Conservation (phyloP, 2,329 filamentous ascomycete genomes). For the Coleophoma crateriformis region DNA sequence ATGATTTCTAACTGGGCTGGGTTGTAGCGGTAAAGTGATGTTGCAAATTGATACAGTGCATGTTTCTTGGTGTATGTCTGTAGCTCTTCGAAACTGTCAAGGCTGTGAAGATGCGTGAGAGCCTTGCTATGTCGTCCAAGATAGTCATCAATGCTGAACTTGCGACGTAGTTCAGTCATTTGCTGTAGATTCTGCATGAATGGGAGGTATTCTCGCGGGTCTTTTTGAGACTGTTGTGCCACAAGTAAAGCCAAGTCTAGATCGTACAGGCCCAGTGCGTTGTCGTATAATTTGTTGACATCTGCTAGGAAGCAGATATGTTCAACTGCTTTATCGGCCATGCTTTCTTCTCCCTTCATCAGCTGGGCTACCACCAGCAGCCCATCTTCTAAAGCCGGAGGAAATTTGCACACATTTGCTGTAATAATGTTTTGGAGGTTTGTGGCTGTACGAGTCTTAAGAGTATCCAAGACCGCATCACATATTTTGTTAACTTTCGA, state of each 20-base stretch:
- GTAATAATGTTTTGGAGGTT: slow-evolving; percentile 90
- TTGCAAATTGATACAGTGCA: slow-evolving; percentile 68
- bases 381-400: slow-evolving; percentile 84
- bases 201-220: slow-evolving; percentile 90
- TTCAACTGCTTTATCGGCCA: slow-evolving; percentile 85
- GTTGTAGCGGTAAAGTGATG: slow-evolving; percentile 82
- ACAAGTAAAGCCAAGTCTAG: slow-evolving; percentile 85
- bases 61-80: slow-evolving; percentile 75
- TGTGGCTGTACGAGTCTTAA: slow-evolving; percentile 55
- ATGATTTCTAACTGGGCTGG: slow-evolving; percentile 58
- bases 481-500: slow-evolving; percentile 85
- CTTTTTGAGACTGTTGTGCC: slow-evolving; percentile 92
- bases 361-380: slow-evolving; percentile 73
- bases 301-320: slow-evolving; percentile 98
- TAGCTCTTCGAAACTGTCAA: slow-evolving; percentile 73
- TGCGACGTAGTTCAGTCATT: slow-evolving; percentile 62
- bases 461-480: slow-evolving; percentile 68
- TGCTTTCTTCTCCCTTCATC: slow-evolving; percentile 57
- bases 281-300: slow-evolving; percentile 85
- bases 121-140: slow-evolving; percentile 74
- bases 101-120: slow-evolving; percentile 65
- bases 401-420: slow-evolving; percentile 87
- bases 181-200: slow-evolving; percentile 86
- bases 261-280: slow-evolving; percentile 85
- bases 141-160: slow-evolving; percentile 85